phyloP scores from a whole-genome alignment of 2,329 filamentous ascomycete species.

The Stagonosporopsis tanaceti region DNA sequence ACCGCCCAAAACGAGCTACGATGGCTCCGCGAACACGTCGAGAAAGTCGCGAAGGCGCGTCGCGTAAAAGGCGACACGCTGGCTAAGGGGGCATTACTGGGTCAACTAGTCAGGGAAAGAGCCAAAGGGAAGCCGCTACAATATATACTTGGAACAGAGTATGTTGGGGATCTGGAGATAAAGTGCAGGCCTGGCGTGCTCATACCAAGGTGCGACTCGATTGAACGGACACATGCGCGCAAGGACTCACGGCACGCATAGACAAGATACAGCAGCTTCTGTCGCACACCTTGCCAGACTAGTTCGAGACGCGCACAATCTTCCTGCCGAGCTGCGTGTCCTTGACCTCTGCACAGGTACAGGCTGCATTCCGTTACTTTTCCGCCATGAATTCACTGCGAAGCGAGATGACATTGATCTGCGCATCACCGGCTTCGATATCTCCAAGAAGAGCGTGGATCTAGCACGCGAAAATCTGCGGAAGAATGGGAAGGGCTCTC shows the following conservation, averaged over 20 bases:
- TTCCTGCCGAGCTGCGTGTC: conserved; percentile 61
- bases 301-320: conserved; percentile 30
- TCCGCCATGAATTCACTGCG: conserved; percentile 67
- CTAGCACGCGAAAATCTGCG: conserved; percentile 72
- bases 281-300: conserved; percentile 41
- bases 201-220: conserved; percentile 72
- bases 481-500: conserved; percentile 41
- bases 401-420: conserved; percentile 48
- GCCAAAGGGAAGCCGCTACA: conserved; percentile 79
- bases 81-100: conserved; percentile 32
- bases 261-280: conserved; percentile 58
- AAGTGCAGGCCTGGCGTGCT: conserved; percentile 78
- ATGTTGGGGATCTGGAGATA: conserved; percentile 85
- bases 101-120: conserved; percentile 48
- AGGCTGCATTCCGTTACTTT: conserved; percentile 84
- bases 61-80: conserved; percentile 27
- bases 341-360: conserved; percentile 91
- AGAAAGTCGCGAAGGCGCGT: conserved; percentile 33
- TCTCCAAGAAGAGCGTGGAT: conserved; percentile 69
- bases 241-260: conserved; percentile 32
- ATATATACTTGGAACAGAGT: conserved; percentile 87
- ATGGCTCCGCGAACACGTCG: conserved; percentile 72
- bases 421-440: conserved; percentile 74
- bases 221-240: conserved; percentile 25
- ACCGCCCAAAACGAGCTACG: conserved; percentile 74